Evolutionary conservation across 176 grass and related monocot species (phyloP), one percentile per base, ranked within the genome.

Genomic region (Avena sativa): DNA sequence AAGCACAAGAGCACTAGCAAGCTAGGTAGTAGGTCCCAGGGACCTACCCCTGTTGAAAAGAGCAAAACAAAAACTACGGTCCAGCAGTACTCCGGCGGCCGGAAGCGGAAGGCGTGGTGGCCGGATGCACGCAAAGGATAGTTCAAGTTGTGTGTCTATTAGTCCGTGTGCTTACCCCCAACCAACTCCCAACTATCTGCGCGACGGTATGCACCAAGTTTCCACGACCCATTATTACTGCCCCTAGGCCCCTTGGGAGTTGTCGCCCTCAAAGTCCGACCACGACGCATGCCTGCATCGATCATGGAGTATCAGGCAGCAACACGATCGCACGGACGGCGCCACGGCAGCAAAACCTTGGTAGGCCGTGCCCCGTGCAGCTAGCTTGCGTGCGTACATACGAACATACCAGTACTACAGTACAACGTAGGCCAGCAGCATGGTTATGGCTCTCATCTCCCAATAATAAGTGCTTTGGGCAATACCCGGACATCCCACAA

Each of bases 121-220:
- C 14, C 40, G 32, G 43, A 52, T 3, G 62, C 9, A 84, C 49
- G 53, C 34, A 78, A 55, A 50, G 19, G 49, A 17, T 38, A 67
- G 83, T 38, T 43, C 26, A 46, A 46, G 77, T 8, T 56, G 47
- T 5, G 40, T 43, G 6, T 43, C 40, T 43, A 43, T 5, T 43
- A 7, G 38, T 38, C 40, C 6, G 40, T 7, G 23, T n/a, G 71
- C 63, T 59, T 26, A 58, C 19, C 58, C 61, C 44, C 84, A 86
- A 23, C 81, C 76, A 91, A 88, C 86, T 81, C 51, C 89, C 86
- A 91, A 91, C 86, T 71, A 61, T 52, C 74, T 69, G 28, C 56
- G 81, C 56, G 76, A 87, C 58, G 38, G 44, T 13, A 17, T 28
- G 64, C 74, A 59, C 50, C 23, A 12, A 70, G 51, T 91, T 91